Evolutionary conservation across 768 basidiomycete species (phyloP).

Genomic region (Rhodotorula babjevae): DNA sequence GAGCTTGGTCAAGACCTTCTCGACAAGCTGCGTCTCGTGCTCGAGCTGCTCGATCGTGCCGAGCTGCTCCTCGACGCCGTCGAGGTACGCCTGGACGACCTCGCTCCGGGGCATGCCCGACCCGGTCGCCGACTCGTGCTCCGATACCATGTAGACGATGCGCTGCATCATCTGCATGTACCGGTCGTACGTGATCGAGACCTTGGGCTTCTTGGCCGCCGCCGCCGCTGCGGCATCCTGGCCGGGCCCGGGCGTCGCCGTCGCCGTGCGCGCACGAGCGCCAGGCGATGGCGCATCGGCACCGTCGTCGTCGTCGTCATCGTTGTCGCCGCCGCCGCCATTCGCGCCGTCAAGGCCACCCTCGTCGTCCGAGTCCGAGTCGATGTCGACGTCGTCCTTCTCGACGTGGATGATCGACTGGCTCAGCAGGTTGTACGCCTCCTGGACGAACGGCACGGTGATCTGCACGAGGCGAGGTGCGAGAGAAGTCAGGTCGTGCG

Average conservation of each 20-base stretch:
- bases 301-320: slow-evolving; percentile 61
- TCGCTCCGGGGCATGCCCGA: slow-evolving; percentile 81
- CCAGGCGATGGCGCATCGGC: slow-evolving; percentile 47
- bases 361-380: slow-evolving; percentile 58
- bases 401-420: slow-evolving; percentile 98
- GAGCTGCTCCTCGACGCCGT: slow-evolving; percentile 76
- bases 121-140: slow-evolving; percentile 69
- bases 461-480: slow-evolving; percentile 55
- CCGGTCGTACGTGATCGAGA: slow-evolving; percentile 93
- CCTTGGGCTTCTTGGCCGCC: slow-evolving; percentile 53
- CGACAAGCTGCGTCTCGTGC: slow-evolving; percentile 81
- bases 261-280: slow-evolving; percentile 37
- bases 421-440: slow-evolving; percentile 85
- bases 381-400: slow-evolving; percentile 96
- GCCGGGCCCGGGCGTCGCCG: slow-evolving; percentile 49
- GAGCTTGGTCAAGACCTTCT: slow-evolving; percentile 80
- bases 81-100: slow-evolving; percentile 93
- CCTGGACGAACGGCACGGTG: slow-evolving; percentile 85
- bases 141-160: slow-evolving; percentile 73
- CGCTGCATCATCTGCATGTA: slow-evolving; percentile 85
- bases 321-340: slow-evolving; percentile 43
- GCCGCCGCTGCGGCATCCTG: neutral
- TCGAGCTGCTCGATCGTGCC: slow-evolving; percentile 81
- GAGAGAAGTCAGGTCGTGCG: neutral
- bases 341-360: slow-evolving; percentile 37